Base-by-base conservation (phyloP, 345 rosid genomes). In the Geranium brycei region DNA sequence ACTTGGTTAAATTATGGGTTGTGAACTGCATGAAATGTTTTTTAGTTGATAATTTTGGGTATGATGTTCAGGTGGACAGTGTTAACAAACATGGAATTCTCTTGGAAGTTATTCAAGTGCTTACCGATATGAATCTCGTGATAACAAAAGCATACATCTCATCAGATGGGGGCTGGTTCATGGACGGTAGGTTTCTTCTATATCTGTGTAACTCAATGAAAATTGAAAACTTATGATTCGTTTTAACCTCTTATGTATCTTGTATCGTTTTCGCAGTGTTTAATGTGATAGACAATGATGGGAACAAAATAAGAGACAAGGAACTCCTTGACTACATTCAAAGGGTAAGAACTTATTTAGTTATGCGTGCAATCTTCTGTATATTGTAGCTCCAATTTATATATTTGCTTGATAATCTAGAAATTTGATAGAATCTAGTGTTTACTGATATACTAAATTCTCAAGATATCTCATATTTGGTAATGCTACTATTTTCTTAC, bases 151-250 rank as follows among this genome's bases (percentile, higher is more conserved):
- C 98, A 7, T 78, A 91, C 70, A 87, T 91, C 68, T 83, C 96
- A 12, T 91, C 91, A 65, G 96, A 91, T 80, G 91, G 89, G 0
- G 96, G 86, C 61, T 91, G 98, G 98, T 88, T 91, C 71, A 91
- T 91, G 98, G 91, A 91, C 69, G 93, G 93, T 87, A 64, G 55
- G 71, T 40, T 58, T 64, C 70, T 12, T 35, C 60, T 67, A 66
- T 59, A n/a, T 51, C 3, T 31, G 11, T 62, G 69, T 15, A 51
- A 71, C 59, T 19, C 56, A 51, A 53, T 11, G 18, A 14, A 55
- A 64, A 8, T 13, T 11, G 18, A 14, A 55, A 64, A 8, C 16
- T 47, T 23, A 58, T 41, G 19, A 40, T 32, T 30, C 55, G 41
- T 68, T 66, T 23, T 62, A 62, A 65, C 19, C 47, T 72, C 3